Evolutionary conservation across 805 yeast genomes (phyloP), one percentile per base, ranked within the genome.

Genomic region (Zygosaccharomyces bisporus): DNA sequence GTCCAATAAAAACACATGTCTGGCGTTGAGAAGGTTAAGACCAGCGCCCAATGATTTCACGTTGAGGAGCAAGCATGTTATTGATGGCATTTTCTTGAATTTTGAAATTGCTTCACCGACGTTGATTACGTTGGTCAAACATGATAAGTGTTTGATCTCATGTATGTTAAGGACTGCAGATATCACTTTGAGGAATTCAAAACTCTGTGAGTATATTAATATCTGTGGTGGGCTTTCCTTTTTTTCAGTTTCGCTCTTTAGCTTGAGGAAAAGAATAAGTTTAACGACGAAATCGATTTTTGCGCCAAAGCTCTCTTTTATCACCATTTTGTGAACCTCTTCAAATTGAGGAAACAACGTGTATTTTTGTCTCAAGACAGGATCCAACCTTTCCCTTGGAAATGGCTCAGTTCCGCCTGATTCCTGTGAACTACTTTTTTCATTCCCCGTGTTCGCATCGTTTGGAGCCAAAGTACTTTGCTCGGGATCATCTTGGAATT

Each of bases 1-100:
- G 66, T 93, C 99, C 62, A 97, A 86, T 4, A 93, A 63, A 49
- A 90, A 83, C 0, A 93, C 91, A 61, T 93, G 96, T 2, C 86
- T 84, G 0, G 99, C 98, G 68, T 91, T 91, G 6, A 89, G 80
- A 44, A 93, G 70, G 6, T 95, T 93, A 50, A 93, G 69, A 0
- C 99, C 99, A 10, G 96, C 81, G 6, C 95, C 89, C 58, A 90
- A 87, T 0, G 90, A 82, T 52, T 80, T 82, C 0, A 96, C 91
- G 64, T 88, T 87, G 51, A 93, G 66, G 20, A 93, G 64, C 57
- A 91, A 82, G 62, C 98, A 91, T 0, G 96, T 86, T n/a, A 84
- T 74, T 0, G 70, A 60, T 3, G 77, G 68, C 51, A 77, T 72
- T 23, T 72, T 74, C 53, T 82, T 83, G 65, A 88, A 88, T 24